Conservation (phyloP, 2,329 filamentous ascomycete genomes). For the Herpotrichia juniperi region DNA sequence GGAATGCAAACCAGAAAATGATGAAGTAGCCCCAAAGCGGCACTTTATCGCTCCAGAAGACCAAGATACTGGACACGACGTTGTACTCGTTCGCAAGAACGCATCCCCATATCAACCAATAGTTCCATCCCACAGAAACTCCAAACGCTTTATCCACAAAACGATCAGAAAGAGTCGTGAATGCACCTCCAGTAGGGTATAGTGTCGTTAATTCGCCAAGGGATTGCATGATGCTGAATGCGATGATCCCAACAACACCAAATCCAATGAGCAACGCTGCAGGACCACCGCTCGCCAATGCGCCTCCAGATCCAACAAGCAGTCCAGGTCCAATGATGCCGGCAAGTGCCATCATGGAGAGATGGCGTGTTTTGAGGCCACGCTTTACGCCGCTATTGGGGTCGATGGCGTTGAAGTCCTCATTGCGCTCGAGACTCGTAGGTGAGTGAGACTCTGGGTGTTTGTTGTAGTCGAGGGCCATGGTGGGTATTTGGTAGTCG, state of each 20-base stretch:
- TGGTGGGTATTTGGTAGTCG: not conserved
- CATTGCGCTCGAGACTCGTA: slow-evolving; percentile 17
- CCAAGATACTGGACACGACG: slow-evolving; percentile 68
- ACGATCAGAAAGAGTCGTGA: slow-evolving; percentile 72
- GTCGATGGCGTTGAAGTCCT: slow-evolving; percentile 52
- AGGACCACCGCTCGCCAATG: slow-evolving; percentile 71
- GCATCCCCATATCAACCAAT: slow-evolving; percentile 65
- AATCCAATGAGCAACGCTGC: slow-evolving; percentile 77
- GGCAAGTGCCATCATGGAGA: slow-evolving; percentile 62
- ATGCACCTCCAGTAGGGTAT: slow-evolving; percentile 73
- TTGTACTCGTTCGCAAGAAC: slow-evolving; percentile 76
- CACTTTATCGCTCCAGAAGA: slow-evolving; percentile 66
- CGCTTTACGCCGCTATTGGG: slow-evolving; percentile 70
- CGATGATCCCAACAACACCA: slow-evolving; percentile 72
- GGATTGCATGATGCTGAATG: slow-evolving; percentile 72
- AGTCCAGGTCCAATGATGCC: slow-evolving; percentile 71
- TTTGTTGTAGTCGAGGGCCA: slow-evolving; percentile 11
- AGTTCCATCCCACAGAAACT: slow-evolving; percentile 39
- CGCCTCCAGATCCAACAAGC: slow-evolving; percentile 73
- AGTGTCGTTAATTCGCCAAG: slow-evolving; percentile 76
- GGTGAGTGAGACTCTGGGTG: not conserved
- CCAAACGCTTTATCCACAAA: slow-evolving; percentile 50
- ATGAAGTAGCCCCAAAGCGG: slow-evolving; percentile 50
- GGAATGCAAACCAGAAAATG: slow-evolving; percentile 49
- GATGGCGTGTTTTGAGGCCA: slow-evolving; percentile 70